Evolutionary conservation across 1,139 yeast genomes (phyloP).

Genomic region (Yamadazyma dendronema): DNA sequence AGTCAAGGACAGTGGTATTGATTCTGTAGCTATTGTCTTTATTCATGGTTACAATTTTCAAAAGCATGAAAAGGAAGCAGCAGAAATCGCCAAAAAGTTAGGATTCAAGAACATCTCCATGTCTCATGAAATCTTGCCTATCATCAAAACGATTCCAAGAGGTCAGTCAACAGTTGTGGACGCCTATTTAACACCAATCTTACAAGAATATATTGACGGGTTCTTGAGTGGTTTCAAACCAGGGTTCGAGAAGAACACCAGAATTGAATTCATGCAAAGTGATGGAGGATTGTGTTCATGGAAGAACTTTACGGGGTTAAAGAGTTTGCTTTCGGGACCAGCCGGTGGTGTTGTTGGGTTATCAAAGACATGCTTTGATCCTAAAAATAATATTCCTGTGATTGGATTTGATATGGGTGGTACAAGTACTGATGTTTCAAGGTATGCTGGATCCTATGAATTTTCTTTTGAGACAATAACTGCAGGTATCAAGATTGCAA

Average conservation of each 20-base stretch:
- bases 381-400: conserved; percentile 37
- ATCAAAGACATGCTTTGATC: conserved; percentile 48
- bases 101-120: conserved; percentile 60
- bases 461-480: conserved; percentile 54
- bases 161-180: conserved; percentile 76
- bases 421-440: conserved; percentile 58
- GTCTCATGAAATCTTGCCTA: conserved; percentile 66
- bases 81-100: conserved; percentile 52
- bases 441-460: conserved; percentile 42
- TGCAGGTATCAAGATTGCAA: conserved; percentile 54
- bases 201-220: conserved; percentile 56
- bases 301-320: conserved; percentile 48
- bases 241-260: conserved; percentile 27
- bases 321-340: conserved; percentile 55
- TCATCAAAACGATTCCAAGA: conserved; percentile 69
- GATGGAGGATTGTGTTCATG: conserved; percentile 56
- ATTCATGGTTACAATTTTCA: conserved; percentile 71
- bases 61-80: conserved; percentile 59
- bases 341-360: conserved; percentile 63
- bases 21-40: conserved; percentile 66
- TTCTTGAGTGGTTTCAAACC: conserved; percentile 62
- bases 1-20: conserved; percentile 53
- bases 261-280: conserved; percentile 55
- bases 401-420: conserved; percentile 65
- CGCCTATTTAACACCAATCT: conserved; percentile 75